Evolutionary conservation across 2,329 filamentous ascomycete species (phyloP), one percentile per base, ranked within the genome.

Genomic region (Dothiorella sarmentorum): DNA sequence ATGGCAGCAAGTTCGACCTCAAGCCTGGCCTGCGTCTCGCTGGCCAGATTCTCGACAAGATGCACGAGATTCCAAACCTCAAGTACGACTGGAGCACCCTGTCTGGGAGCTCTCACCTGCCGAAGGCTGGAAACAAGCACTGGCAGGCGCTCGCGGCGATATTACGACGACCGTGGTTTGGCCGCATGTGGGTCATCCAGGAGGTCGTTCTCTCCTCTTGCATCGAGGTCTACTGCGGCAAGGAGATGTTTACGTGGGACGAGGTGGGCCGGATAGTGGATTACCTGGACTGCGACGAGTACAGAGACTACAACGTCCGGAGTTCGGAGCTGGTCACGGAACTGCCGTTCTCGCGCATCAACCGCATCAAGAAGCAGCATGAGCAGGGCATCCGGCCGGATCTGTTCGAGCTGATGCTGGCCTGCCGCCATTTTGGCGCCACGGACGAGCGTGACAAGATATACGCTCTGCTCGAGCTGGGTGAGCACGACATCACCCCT

Each of bases 371-470:
- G 57, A 31, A 22, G 29, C 57, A 59, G 33, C 40, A 59, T 29
- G 26, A 42, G 45, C 37, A 26, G 10, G 40, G 33, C 0, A 4
- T 20, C 7, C 26, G 20, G 15, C 57, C 57, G 6, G 57, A 53
- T 11, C 38, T 59, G 11, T 59, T 59, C 29, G 57, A 59, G 18
- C 38, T 59, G 17, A 51, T 58, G 43, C 44, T 51, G 35, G 56
- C 38, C 6, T 59, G 57, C 11, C 45, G 57, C 7, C 45, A 59
- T 29, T 52, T 53, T 22, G 57, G 45, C 20, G 13, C 66, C 7
- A 67, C 65, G 2, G 66, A 70, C 59, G 63, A 67, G 7, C 61
- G 68, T 18, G 68, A 70, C 55, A 70, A 70, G 49, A 60, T 70
- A 2, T 69, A 68, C 43, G 66, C 67, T 7, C 64, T 70, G 11